These are phyloP conservation scores for Penicillium sp. DNA, from an alignment of 2,329 filamentous ascomycete species.

Conservation along the genomic window DNA sequence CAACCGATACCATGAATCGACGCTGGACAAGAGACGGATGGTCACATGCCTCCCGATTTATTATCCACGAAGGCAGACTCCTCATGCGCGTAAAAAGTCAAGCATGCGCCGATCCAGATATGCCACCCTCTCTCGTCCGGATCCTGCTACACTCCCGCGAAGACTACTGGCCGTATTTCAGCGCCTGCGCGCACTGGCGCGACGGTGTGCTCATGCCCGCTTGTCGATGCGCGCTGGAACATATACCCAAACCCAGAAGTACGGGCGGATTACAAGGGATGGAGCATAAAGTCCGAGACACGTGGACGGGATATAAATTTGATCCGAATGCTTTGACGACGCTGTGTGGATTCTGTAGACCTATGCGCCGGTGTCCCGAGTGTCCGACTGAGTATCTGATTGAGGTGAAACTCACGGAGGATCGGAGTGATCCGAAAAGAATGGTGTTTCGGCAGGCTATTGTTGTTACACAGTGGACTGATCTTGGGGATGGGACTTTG, in stretches of 20 bases:
- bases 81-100: conserved; percentile 60
- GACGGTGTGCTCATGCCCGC: conserved; percentile 61
- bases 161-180: conserved; percentile 64
- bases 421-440: conserved; percentile 46
- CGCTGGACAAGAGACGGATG: conserved; percentile 58
- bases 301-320: conserved; percentile 22
- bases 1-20: conserved; percentile 48
- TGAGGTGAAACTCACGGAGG: conserved; percentile 61
- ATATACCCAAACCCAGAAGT: conserved; percentile 51
- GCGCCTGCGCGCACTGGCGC: conserved; percentile 62
- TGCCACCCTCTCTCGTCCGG: conserved; percentile 54
- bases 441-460: conserved; percentile 59
- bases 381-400: conserved; percentile 65
- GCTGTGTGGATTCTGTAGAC: conserved; percentile 57
- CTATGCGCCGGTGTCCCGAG: conserved; percentile 61
- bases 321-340: conserved; percentile 47
- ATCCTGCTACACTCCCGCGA: conserved; percentile 60
- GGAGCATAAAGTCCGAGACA: conserved; percentile 44
- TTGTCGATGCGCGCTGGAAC: conserved; percentile 61
- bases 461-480: conserved; percentile 62
- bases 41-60: conserved; percentile 57
- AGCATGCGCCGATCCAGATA: conserved; percentile 52
- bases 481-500: conserved; percentile 57
- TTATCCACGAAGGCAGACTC: conserved; percentile 55
- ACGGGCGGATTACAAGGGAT: conserved; percentile 43